Evolutionary conservation across 345 rosid genomes (phyloP), one percentile per base, ranked within the genome.

Genomic region (Draba incana): DNA sequence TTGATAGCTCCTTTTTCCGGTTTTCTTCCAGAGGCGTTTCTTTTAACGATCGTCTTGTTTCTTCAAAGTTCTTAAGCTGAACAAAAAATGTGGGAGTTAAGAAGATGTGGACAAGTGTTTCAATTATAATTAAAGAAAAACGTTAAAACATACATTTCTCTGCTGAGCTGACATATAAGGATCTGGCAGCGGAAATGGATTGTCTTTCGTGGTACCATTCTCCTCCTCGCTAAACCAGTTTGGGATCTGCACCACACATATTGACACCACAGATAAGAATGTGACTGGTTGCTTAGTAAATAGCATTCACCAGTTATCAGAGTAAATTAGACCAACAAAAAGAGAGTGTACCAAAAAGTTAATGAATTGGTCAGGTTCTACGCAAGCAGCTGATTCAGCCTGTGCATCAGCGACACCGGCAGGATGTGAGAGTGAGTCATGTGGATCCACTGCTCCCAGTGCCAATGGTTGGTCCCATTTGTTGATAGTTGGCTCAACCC

Each of bases 351-450:
- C 99, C 88, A 89, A 79, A 82, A 95, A 95, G 75, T 88, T 85
- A 4, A 92, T 83, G 76, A 95, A 89, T 63, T 88, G 99, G 77
- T 95, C 98, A 66, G 97, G 94, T 66, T 95, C 97, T 50, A 95
- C 69, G 37, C 74, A 82, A 33, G 87, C 55, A 24, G 98, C 97
- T 74, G 96, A 75, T 79, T 95, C 98, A 24, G 98, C 83, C 78
- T 88, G 98, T 71, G 84, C 84, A 78, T 92, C 99, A 64, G 98
- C 88, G 10, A 85, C 92, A 24, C 99, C 99, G 1, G 99, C 99
- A 54, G 99, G 94, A 85, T 95, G 99, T 64, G 97, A 86, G 45
- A 89, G 68, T 28, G 98, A 95, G 74, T 95, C 99, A 27, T 95
- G 99, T 10, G 97, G 96, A 83, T 92, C 99, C 73, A 89, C 82